phyloP scores from a whole-genome alignment of 345 rosid genomes.

The Euphorbia pulcherrima region DNA sequence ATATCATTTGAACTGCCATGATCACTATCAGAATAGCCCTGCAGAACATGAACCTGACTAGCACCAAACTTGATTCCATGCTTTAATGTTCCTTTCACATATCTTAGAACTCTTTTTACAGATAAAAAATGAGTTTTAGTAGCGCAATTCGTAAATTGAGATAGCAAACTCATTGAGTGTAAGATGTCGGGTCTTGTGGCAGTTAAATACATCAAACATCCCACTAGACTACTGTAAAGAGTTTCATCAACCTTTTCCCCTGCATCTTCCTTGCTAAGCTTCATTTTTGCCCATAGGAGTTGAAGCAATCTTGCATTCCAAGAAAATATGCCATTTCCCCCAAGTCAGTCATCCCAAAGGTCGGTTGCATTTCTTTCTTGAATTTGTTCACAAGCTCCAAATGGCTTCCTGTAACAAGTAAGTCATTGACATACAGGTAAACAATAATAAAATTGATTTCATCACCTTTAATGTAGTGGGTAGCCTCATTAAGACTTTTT shows the following conservation, averaged over 20 bases:
- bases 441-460: neutral
- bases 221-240: neutral
- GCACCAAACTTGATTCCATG: neutral
- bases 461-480: neutral
- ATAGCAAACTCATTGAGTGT: neutral
- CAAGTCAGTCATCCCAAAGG: neutral
- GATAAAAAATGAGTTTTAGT: neutral
- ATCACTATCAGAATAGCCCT: neutral
- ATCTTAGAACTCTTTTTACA: neutral
- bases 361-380: neutral
- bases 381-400: neutral
- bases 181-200: neutral
- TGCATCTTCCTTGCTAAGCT: neutral
- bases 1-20: neutral
- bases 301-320: too few relatives aligned
- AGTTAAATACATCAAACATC: neutral
- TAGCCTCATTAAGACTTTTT: neutral
- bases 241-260: neutral
- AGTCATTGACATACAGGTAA: neutral
- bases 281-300: neutral
- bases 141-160: constrained; percentile 2
- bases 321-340: neutral
- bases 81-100: neutral
- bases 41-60: neutral
- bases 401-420: neutral